A percentile compares a stretch with the other conserved stretches of the same genome.
phyloP scores from a whole-genome alignment of 139 green algal genomes.

The Nannochloris sp. region DNA sequence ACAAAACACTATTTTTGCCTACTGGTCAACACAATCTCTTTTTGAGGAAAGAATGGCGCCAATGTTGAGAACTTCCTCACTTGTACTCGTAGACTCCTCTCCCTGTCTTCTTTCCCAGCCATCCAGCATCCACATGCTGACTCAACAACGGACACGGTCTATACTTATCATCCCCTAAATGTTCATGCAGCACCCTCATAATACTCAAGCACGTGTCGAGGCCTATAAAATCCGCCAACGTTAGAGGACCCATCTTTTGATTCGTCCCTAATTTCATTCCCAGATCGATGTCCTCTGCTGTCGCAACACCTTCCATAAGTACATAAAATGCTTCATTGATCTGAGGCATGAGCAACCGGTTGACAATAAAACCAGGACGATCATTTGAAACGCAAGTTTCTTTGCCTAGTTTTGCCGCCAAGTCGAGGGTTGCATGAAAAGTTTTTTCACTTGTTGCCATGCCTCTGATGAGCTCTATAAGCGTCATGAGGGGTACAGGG shows the following conservation, averaged over 20 bases:
- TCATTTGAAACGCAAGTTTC: conserved; percentile 53
- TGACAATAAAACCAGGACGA: conserved; percentile 83
- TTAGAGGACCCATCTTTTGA: conserved; percentile 62
- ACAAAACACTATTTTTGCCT: too few relatives aligned
- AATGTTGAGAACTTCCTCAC: too few relatives aligned
- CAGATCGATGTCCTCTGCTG: conserved; percentile 79
- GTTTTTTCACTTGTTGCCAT: conserved; percentile 59
- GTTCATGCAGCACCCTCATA: conserved; percentile 80
- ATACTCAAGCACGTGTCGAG: conserved; percentile 90
- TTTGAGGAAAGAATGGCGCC: too few relatives aligned
- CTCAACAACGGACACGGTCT: conserved; percentile 33
- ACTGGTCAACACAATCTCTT: too few relatives aligned
- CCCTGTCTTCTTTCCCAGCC: conserved; percentile 68
- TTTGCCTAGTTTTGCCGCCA: conserved; percentile 76
- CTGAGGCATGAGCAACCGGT: conserved; percentile 91
- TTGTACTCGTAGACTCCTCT: conserved; percentile 55
- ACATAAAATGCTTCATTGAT: conserved; percentile 91
- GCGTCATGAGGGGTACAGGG: conserved; percentile 66
- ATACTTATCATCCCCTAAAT: conserved; percentile 88
- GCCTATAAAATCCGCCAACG: conserved; percentile 58
- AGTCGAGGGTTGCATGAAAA: conserved; percentile 38
- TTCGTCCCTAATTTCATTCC: conserved; percentile 81
- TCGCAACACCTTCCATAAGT: conserved; percentile 73
- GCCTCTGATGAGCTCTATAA: conserved; percentile 84
- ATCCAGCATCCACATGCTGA: conserved; percentile 86